Base-by-base conservation (phyloP, 768 basidiomycete species). In the Nidularia pulvinata region DNA sequence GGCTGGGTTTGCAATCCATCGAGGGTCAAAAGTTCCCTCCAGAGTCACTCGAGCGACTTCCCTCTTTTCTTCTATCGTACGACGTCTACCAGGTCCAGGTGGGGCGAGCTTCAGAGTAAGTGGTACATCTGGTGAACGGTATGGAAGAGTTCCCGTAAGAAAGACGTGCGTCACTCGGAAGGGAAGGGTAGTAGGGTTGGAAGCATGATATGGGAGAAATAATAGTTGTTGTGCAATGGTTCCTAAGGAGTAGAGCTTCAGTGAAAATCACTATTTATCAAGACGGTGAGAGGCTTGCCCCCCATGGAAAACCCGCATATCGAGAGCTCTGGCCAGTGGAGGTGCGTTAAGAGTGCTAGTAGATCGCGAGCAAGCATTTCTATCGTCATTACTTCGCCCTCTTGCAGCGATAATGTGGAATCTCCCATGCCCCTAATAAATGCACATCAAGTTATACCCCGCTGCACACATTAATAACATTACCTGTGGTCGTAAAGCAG, bases 301-400 rank as follows among this genome's bases (percentile, higher is more conserved):
- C 80, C 80, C 79, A 82, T 79, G 1, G 80, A 82, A 61, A 74
- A 79, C 5, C 78, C 79, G 50, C 78, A 77, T 6, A 82, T 59
- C 7, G 73, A 65, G 30, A 82, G 51, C 46, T 76, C 60, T 48
- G 66, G 69, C 76, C 78, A 81, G 10, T 64, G 58, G 16, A 82
- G 55, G 45, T 59, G 56, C 16, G 60, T 55, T 6, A 81, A 54
- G 19, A 82, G 69, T 42, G 57, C 65, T 6, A 72, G 61, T 33
- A 81, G 62, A 55, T 82, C 79, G 44, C 76, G 67, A 32, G 80
- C 78, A 55, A 80, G 63, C 37, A 70, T 58, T 52, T 78, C 77
- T 14, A 80, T 72, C 16, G 77, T 73, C n/a, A 80, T 61, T 5
- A 65, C 60, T 46, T 78, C 76, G 25, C 73, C 63, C 11, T 57